Evolutionary conservation across 192 early-diverging fungal species (phyloP), one percentile per base, ranked within the genome.

Genomic region (Podila epicladia): DNA sequence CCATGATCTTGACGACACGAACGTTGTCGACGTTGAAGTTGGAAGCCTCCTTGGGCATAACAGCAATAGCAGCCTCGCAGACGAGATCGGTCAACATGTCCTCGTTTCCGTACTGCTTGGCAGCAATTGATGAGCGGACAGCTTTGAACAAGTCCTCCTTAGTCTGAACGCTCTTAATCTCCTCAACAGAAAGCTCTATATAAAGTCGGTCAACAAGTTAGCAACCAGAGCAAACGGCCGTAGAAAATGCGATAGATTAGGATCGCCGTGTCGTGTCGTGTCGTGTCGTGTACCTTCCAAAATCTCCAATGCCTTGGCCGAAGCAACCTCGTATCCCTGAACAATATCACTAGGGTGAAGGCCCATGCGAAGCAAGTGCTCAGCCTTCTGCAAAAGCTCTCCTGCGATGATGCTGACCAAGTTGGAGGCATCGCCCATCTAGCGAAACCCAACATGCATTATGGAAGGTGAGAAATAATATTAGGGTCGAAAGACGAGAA

Each of bases 81-180:
- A 99, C 95, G 45, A 97, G 87, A 31, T 86, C 80, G 9, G 90
- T 85, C 45, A 99, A 88, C 65, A 97, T 78, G 55, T 94, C 93
- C 88, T 98, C 97, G 82, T 98, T 92, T 38, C 97, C 97, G 82
- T 95, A 96, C 89, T 98, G 94, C 90, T 99, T 99, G 19, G 97
- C 87, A 50, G 91, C 92, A 62, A 99, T 92, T 7, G 94, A 91
- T 63, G 95, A 89, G 37, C 82, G 79, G 29, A 97, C 89, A 45
- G 93, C 92, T 85, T 95, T 95, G 31, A 84, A 69, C 35, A 98
- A 84, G 75, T 95, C 90, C 4, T 80, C 85, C 57, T 82, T 76
- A 65, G 80, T 82, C n/a, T 74, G 75, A 24, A 86, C 73, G 65
- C 83, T 80, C 58, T 75, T 83, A 37, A 96, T 83, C 50, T 87